Base-by-base conservation (phyloP, 1,139 yeast species). In the Candida sanyaensis region DNA sequence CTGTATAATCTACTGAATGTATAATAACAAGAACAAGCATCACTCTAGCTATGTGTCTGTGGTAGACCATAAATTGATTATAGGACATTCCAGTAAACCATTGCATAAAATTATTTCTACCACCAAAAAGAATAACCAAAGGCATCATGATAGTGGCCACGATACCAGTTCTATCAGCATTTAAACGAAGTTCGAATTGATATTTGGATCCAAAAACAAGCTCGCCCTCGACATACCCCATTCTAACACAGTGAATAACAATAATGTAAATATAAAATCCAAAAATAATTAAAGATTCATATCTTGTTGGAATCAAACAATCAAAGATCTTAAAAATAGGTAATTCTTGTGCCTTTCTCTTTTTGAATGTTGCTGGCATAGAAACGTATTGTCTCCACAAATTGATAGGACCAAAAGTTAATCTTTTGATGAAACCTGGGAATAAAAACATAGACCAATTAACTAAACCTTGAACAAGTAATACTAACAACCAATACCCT, bases 401-500 rank as follows among this genome's bases (percentile, higher is more conserved):
- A 47, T 61, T 67, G 7, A 62, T 47, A 5, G 60, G n/a, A 1
- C 62, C 62, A 2, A 66, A 65, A 2, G 65, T 61, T 12, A 60
- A 55, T 21, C 45, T 50, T 29, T 58, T 59, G 26, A 57, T 51
- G 6, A 62, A 40, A 1, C 57, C 50, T 1, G 76, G 77, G 33
- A 61, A 57, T 28, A 69, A 49, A 5, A 56, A 26, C 43, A 57
- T 62, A 21, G 67, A 55, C 80, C 81, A 74, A 56, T 81, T 78
- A 43, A 65, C 59, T 10, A 75, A 36, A 2, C 70, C 67, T 4
- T 76, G 74, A 28, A 72, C 28, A 1, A 80, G 26, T 50, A 80
- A 57, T 5, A 81, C 64, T 2, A 74, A 46, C 1, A 67, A 73
- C 83, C 84, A 80, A 55, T 71, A 80, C 0, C 77, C 79, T 28